Evolutionary conservation across 768 basidiomycete genomes (phyloP), one percentile per base, ranked within the genome.

Genomic region (Mycena pura): DNA sequence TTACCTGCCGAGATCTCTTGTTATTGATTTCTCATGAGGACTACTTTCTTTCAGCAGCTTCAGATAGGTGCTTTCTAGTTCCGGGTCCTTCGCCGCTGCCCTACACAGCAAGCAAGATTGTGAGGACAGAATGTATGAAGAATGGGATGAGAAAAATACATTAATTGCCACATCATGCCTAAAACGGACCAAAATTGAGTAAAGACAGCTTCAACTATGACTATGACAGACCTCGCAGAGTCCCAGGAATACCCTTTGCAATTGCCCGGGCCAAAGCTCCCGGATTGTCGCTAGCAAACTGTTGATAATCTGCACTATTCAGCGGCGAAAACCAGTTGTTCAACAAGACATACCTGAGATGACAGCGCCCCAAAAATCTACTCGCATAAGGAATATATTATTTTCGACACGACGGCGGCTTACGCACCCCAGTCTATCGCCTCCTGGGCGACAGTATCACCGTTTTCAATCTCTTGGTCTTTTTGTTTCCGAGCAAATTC

Each of bases 351-450:
- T 69, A 91, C 92, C 92, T 65, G 91, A 92, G 71, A 98, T 90
- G 3, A 99, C 96, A 10, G 82, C 85, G 1, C 95, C 96, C 97
- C 97, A 97, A 77, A 99, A 97, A 67, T 91, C 93, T 95, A 65
- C 50, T 40, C 36, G 46, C 10, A 45, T 31, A 49, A 44, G 58
- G 24, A 36, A 40, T 10, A 7, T 24, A 36, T 50, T 24, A 31
- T 36, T 19, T 60, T 29, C 46, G 29, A 47, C 17, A 27, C 19
- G 19, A n/a, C n/a, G n/a, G n/a, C n/a, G 9, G 28, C 9, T 38
- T 21, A 78, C 82, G 58, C 68, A 92, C 92, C 88, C 93, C 92
- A 94, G 68, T 93, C 91, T 67, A 93, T 89, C 48, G 74, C 72
- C 32, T 70, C 51, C 47, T 60, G 21, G 28, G 29, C 78, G 51